These are phyloP conservation scores for Sporothrix pseudoabietina DNA, from an alignment of 2,329 filamentous ascomycete genomes.

Conservation along the genomic window DNA sequence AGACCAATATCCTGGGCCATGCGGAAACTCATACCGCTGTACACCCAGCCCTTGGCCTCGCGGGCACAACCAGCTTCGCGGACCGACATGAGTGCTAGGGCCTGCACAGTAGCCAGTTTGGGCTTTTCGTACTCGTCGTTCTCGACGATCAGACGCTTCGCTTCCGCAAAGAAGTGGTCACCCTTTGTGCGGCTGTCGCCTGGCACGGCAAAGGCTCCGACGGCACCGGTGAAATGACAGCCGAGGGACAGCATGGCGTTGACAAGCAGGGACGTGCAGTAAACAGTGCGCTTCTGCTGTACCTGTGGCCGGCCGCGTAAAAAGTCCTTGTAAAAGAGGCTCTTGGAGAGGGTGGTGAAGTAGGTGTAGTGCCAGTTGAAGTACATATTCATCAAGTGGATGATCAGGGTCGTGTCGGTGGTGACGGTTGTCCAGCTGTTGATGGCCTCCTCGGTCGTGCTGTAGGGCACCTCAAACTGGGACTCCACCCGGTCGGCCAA, in stretches of 20 bases:
- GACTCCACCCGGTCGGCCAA: conserved; percentile 46
- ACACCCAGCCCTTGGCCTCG: conserved; percentile 96
- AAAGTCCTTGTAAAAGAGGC: conserved; percentile 85
- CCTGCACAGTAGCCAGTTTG: conserved; percentile 85
- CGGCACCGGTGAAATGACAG: conserved; percentile 84
- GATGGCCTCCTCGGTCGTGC: conserved; percentile 65
- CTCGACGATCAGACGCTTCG: conserved; percentile 84
- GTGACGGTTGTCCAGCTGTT: conserved; percentile 89
- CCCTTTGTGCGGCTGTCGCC: conserved; percentile 83
- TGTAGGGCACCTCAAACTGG: conserved; percentile 47
- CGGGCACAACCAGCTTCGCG: conserved; percentile 91
- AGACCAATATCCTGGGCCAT: conserved; percentile 95
- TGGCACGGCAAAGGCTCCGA: conserved; percentile 69
- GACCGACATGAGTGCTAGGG: conserved; percentile 92
- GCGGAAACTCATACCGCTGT: conserved; percentile 96
- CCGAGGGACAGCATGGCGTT: conserved; percentile 92
- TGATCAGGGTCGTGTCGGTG: conserved; percentile 73
- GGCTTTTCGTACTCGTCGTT: conserved; percentile 93
- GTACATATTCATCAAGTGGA: conserved; percentile 94
- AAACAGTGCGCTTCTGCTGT: conserved; percentile 59
- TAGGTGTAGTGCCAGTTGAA: conserved; percentile 98
- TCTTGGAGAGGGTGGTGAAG: conserved; percentile 87
- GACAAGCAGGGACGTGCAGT: conserved; percentile 87
- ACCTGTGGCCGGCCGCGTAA: conserved; percentile 65
- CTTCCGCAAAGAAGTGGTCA: conserved; percentile 94